These are phyloP conservation scores for Rhizopus microsporus DNA, from an alignment of 371 early-diverging fungal species.

Conservation along the genomic window DNA sequence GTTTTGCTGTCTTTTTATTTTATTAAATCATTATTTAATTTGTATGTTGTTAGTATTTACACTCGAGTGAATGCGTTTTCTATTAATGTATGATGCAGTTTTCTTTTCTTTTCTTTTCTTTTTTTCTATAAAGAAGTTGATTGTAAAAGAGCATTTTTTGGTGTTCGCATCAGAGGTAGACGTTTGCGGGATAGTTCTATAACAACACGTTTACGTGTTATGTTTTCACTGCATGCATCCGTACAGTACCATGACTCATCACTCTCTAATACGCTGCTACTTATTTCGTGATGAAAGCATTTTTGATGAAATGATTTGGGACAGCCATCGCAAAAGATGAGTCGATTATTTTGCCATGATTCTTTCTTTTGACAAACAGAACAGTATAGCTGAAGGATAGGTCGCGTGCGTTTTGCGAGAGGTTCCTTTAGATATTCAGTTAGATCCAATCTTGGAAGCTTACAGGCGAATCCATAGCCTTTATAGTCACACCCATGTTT, in stretches of 20 bases:
- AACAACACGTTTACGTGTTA: slow-evolving; percentile 57
- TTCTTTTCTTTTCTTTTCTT: background rate
- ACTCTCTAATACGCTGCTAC: slow-evolving; percentile 48
- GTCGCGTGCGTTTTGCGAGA: slow-evolving; percentile 76
- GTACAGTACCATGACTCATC: slow-evolving; percentile 75
- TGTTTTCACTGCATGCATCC: slow-evolving; percentile 66
- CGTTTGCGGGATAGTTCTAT: slow-evolving; percentile 71
- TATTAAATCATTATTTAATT: no score
- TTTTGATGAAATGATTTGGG: slow-evolving; percentile 81
- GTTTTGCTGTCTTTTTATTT: background rate
- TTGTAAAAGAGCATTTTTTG: slow-evolving; percentile 31
- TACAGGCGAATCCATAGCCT: slow-evolving; percentile 91
- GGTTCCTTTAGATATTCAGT: slow-evolving; percentile 74
- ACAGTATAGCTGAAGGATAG: slow-evolving; percentile 88
- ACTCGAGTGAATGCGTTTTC: no score
- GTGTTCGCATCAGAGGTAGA: slow-evolving; percentile 69
- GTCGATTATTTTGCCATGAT: slow-evolving; percentile 63
- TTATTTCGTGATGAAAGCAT: slow-evolving; percentile 55
- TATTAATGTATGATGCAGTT: background rate
- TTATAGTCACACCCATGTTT: slow-evolving; percentile 95
- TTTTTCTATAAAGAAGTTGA: background rate
- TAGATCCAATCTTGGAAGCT: slow-evolving; percentile 82
- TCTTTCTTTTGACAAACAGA: slow-evolving; percentile 76
- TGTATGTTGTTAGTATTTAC: no score
- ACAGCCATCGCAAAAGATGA: slow-evolving; percentile 87